Evolutionary conservation across 139 green algal species (phyloP), one percentile per base, ranked within the genome.

Genomic region (Zygnema cylindricum): DNA sequence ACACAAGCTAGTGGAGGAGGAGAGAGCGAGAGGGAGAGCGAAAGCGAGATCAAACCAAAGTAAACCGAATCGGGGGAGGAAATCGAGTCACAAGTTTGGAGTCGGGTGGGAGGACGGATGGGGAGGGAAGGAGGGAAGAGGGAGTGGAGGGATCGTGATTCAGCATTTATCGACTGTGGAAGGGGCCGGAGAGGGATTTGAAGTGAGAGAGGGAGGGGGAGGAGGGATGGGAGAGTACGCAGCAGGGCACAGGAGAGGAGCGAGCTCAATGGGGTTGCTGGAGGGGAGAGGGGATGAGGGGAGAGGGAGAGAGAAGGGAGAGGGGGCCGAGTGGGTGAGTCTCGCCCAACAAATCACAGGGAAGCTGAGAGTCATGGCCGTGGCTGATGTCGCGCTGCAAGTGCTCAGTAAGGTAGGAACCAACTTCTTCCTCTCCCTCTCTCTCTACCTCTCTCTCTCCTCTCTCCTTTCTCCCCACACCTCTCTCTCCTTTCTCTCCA

Each of bases 351-450:
- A 85, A 23, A 85, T 85, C 3, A 85, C 77, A 3, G 35, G 77
- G 7, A 49, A 55, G 36, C 77, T 85, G 38, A 11, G 57, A 55
- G 77, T 49, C 22, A 54, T 85, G 35, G 77, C 77, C 41, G 77
- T 85, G 3, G 77, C 77, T 22, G 77, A 85, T 85, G 38, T 54
- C 3, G 77, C 77, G 77, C 77, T 85, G 77, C 77, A 85, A 55
- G 32, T 85, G 3, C 77, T 85, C 3, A 55, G 35, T 23, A 85
- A 85, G 77, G 77, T 85, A 43, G 7, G 71, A 30, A 30, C 30
- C 57, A 73, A 73, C 57, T 73, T n/a, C n/a, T n/a, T n/a, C n/a
- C n/a, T n/a, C n/a, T n/a, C n/a, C n/a, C n/a, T n/a, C n/a, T n/a
- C n/a, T n/a, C n/a, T n/a, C n/a, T n/a, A n/a, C n/a, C n/a, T n/a